A percentile compares a stretch with the other conserved stretches of the same genome.
Conservation (phyloP, 768 basidiomycete genomes). For the Sarcomyxa edulis region DNA sequence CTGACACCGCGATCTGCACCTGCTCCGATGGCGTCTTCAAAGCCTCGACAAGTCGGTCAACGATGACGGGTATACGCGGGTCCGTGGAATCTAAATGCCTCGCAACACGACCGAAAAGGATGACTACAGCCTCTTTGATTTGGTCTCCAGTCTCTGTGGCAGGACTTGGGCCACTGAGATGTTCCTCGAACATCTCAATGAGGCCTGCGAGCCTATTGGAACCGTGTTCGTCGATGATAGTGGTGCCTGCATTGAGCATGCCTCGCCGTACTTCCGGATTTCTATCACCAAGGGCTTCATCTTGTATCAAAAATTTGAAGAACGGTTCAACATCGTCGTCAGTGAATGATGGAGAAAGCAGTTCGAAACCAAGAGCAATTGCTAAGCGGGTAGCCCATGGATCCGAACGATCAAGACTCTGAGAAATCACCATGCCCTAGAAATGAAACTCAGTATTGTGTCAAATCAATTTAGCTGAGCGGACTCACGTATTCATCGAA, state of each 20-base stretch:
- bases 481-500: conserved; percentile 83
- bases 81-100: conserved; percentile 80
- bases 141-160: conserved; percentile 75
- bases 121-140: conserved; percentile 92
- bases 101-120: conserved; percentile 90
- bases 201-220: conserved; percentile 63
- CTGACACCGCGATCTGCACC: conserved; percentile 94
- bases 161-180: conserved; percentile 51
- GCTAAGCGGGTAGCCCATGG: conserved; percentile 86
- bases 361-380: conserved; percentile 59
- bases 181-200: conserved; percentile 77
- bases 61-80: conserved; percentile 70
- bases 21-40: conserved; percentile 93
- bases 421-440: conserved; percentile 90
- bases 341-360: conserved; percentile 62
- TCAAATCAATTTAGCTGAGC: background rate
- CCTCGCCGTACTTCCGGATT: conserved; percentile 74
- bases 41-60: conserved; percentile 82
- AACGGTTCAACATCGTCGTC: conserved; percentile 59
- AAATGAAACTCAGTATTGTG: conserved; percentile 4
- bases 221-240: conserved; percentile 82
- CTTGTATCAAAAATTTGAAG: conserved; percentile 82
- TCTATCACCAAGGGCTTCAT: conserved; percentile 85
- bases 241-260: conserved; percentile 83
- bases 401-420: conserved; percentile 81